Evolutionary conservation across 257 asterid genomes (phyloP), one percentile per base, ranked within the genome.

Genomic region (Solanum boliviense): DNA sequence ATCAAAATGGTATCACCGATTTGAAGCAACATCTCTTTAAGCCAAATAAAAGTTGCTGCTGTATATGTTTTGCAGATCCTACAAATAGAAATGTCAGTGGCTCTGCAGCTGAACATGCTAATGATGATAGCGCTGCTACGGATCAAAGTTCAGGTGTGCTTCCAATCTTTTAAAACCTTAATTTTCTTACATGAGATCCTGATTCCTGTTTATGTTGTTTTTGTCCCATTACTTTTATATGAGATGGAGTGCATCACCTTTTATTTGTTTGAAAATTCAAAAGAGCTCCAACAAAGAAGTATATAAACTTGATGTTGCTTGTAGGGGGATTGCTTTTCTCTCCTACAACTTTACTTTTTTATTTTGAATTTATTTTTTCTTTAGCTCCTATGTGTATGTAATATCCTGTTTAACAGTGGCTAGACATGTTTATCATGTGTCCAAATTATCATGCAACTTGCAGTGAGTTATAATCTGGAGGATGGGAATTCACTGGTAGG

Each of bases 401-500:
- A 8, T 56, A 8, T 27, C 1, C 36, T 27, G 36, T 68, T 27
- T 18, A 11, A 13, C 15, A 65, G 65, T 68, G 65, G 32, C 20
- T 75, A 74, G 85, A 78, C 84, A 78, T 78, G 34, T 44, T 41
- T 78, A 25, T 44, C 68, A 15, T 46, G 68, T 46, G 85, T 81
- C 62, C 62, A 52, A 48, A 81, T 48, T 81, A 46, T 46, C 70
- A 35, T 87, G 84, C 27, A 68, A 74, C 88, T 78, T 92, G 89
- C 96, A 95, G 99, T 8, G 85, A 91, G 83, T 44, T 87, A 87
- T 35, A 86, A 84, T 82, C 92, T 92, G 87, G 97, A 92, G 89
- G 93, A 91, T 62, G 98, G 94, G 78, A 90, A 90, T 90, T 86
- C 92, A 16, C 90, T 95, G 34, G 90, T 91, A 65, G 99, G 99